Evolutionary conservation across 2,329 filamentous ascomycete species (phyloP).

Genomic region (Fusarium abutilonis): DNA sequence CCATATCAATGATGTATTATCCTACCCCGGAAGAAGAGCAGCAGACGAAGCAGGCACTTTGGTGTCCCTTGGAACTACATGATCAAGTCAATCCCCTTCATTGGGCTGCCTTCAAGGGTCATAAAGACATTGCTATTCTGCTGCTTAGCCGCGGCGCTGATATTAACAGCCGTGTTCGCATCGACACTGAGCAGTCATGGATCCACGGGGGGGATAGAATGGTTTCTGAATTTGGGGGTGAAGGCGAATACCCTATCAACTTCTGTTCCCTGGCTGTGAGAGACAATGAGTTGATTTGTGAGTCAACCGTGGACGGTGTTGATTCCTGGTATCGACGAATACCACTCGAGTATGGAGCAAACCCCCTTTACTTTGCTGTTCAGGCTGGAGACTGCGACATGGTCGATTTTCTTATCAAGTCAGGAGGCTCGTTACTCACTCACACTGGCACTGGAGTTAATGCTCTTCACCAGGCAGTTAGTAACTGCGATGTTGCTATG

Average conservation of each 20-base stretch:
- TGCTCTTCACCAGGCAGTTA: constrained; percentile 17
- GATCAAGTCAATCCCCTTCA: constrained; percentile 17
- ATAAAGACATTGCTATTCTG: neutral
- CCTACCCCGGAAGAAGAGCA: neutral
- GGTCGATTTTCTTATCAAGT: neutral
- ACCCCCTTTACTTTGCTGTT: constrained; percentile 21
- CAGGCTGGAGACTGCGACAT: neutral
- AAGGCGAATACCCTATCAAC: neutral
- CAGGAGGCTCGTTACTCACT: neutral
- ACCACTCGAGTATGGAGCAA: constrained; percentile 10
- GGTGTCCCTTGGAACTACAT: neutral
- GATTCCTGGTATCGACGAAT: neutral
- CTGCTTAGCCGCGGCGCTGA: neutral
- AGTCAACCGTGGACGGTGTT: neutral
- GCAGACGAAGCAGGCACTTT: neutral
- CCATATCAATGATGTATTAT: neutral
- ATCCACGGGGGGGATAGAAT: neutral
- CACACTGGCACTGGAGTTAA: constrained; percentile 2
- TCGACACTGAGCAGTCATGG: neutral
- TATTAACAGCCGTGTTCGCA: constrained; percentile 13
- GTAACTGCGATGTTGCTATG: neutral
- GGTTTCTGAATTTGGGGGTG: neutral
- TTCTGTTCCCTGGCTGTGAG: neutral
- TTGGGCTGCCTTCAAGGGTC: constrained; percentile 1
- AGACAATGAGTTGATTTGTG: fast-evolving